Evolutionary conservation across 176 grass and related monocot species (phyloP).

Genomic region (Pontederia crassipes): DNA sequence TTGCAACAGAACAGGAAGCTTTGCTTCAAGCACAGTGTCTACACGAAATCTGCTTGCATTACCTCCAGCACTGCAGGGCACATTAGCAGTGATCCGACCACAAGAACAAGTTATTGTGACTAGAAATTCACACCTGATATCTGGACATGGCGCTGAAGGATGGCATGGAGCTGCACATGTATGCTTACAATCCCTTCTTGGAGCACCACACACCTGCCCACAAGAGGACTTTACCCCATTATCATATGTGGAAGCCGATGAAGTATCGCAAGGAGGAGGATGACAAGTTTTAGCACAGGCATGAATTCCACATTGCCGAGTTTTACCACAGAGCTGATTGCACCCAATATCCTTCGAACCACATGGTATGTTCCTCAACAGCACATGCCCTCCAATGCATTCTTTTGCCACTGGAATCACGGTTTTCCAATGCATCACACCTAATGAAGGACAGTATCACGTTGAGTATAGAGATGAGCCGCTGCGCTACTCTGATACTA

Average conservation of each 20-base stretch:
- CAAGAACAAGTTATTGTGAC: conserved; percentile 73
- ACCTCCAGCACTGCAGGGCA: conserved; percentile 68
- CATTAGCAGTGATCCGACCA: conserved; percentile 54
- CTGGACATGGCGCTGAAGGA: conserved; percentile 59
- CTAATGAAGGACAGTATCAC: too few relatives aligned
- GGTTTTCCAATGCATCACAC: too few relatives aligned
- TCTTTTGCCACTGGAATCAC: conserved; percentile 65
- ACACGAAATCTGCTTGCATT: conserved; percentile 15
- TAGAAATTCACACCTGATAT: conserved; percentile 59
- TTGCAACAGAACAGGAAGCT: conserved; percentile 60
- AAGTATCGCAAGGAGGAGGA: conserved; percentile 63
- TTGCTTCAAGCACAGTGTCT: conserved; percentile 51
- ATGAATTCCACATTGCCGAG: conserved; percentile 86
- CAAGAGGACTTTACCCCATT: conserved; percentile 64
- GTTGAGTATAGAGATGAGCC: too few relatives aligned
- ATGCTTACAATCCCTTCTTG: conserved; percentile 91
- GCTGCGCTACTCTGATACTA: too few relatives aligned
- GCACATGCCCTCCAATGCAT: conserved; percentile 76
- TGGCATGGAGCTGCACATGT: conserved; percentile 78
- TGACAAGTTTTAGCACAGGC: conserved; percentile 67
- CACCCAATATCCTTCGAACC: conserved; percentile 95
- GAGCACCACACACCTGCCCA: conserved; percentile 72
- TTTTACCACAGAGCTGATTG: conserved; percentile 92
- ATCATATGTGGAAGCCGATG: conserved; percentile 31
- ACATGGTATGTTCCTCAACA: conserved; percentile 90